Conservation (phyloP, 2,329 filamentous ascomycete genomes). For the Verticillium tricorpus region DNA sequence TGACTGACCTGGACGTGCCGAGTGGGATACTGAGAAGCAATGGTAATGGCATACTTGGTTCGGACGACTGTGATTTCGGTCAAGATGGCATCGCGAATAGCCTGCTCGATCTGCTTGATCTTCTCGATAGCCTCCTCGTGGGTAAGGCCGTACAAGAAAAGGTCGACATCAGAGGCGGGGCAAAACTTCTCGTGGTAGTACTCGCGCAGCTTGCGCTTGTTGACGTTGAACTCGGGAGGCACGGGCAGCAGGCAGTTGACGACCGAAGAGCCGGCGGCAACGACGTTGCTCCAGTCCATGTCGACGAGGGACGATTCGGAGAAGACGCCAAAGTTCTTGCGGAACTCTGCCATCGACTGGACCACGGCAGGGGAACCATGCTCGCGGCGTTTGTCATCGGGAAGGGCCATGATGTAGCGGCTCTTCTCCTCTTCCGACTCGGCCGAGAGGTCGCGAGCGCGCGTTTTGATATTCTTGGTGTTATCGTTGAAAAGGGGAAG, state of each 20-base stretch:
- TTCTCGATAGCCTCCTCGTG: slow-evolving; percentile 77
- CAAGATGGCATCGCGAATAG: slow-evolving; percentile 71
- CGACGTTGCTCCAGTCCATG: slow-evolving; percentile 76
- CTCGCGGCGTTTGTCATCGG: slow-evolving; percentile 54
- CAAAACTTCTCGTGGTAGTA: slow-evolving; percentile 81
- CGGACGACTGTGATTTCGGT: slow-evolving; percentile 80
- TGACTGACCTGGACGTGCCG: slow-evolving; percentile 63
- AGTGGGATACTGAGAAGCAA: slow-evolving; percentile 77
- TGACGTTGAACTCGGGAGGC: slow-evolving; percentile 54
- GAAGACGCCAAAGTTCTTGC: slow-evolving; percentile 76
- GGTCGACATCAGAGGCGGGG: slow-evolving; percentile 80
- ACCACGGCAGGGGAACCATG: slow-evolving; percentile 66
- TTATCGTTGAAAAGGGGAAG: slow-evolving; percentile 60
- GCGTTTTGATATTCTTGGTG: slow-evolving; percentile 54
- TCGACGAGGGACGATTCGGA: slow-evolving; percentile 73
- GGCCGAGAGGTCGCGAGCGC: slow-evolving; percentile 52
- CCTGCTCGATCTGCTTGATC: slow-evolving; percentile 74
- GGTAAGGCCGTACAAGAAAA: slow-evolving; percentile 77
- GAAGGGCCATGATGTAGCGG: slow-evolving; percentile 66
- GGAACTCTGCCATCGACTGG: slow-evolving; percentile 62
- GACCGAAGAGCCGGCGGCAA: slow-evolving; percentile 76
- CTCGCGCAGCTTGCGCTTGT: slow-evolving; percentile 59
- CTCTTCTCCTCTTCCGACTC: slow-evolving; percentile 59
- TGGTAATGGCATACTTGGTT: slow-evolving; percentile 84
- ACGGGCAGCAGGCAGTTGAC: slow-evolving; percentile 74